Base-by-base conservation (phyloP, 1,139 yeast species). In the Scheffersomyces parashehatae region DNA sequence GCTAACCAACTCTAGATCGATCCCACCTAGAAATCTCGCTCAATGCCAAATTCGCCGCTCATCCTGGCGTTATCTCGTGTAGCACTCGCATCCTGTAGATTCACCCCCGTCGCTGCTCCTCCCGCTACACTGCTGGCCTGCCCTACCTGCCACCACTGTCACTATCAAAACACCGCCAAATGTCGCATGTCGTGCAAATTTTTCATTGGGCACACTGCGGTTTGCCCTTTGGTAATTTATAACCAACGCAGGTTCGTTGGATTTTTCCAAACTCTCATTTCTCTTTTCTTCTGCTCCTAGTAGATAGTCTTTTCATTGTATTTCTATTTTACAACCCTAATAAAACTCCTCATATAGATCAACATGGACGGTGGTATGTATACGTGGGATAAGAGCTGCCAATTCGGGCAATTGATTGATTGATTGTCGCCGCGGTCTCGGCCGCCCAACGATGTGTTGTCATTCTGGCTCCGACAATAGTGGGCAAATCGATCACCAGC, bases 311-410 rank as follows among this genome's bases (percentile, higher is more conserved):
- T 20, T 20, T 20, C 26, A 20, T 20, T 20, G 26, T 20, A 20
- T 20, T 20, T 20, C 26, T 20, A 20, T 31, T 31, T 20, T 31
- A 20, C 20, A 50, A 50, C 54, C 49, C 48, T 45, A 44, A 55
- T 52, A 54, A 50, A 40, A 54, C 45, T 45, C 52, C 45, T 48
- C 46, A 44, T 44, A 44, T 43, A 44, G 40, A 38, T 28, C 37
- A 44, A 58, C 50, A 71, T 71, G 77, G 77, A 71, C 75, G 76
- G 77, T 65, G 77, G 77, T 71, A 70, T 67, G 77, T 71, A 67
- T 51, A 14, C 13, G 28, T 15, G 26, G 33, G 36, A 45, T 44
- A 46, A 31, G 26, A 20, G 26, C 8, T 5, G 26, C 26, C 26
- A 35, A 24, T 35, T 29, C 34, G 39, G 37, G 36, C 43, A 42